Evolutionary conservation across 2,329 filamentous ascomycete species (phyloP).

Genomic region (Aspergillus amoenus): DNA sequence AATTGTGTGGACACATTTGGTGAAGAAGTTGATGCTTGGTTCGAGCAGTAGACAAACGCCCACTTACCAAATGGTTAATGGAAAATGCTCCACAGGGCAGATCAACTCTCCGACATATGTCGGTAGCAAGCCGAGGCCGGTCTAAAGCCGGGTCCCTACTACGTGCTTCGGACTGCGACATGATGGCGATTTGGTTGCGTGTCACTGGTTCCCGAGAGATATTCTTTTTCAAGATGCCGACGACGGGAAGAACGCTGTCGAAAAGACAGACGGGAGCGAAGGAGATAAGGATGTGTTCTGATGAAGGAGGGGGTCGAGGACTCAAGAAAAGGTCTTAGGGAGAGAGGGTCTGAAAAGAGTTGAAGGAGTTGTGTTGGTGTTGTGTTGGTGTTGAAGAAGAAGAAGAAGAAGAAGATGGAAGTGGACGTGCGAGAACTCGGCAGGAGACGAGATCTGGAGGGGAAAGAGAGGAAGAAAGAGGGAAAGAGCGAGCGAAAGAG

Average conservation of each 20-base stretch:
- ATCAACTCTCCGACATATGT: constrained; percentile 26
- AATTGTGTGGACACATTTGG: neutral
- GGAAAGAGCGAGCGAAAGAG: neutral
- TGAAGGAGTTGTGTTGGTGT: neutral
- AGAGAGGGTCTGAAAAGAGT: neutral
- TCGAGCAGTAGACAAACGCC: neutral
- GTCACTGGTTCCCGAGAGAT: neutral
- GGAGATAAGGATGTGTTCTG: neutral
- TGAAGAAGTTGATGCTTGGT: neutral
- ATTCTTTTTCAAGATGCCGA: neutral
- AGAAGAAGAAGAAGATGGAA: neutral
- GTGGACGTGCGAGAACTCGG: neutral
- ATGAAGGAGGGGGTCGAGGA: neutral
- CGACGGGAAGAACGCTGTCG: neutral
- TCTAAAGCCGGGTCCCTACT: constrained; percentile 25
- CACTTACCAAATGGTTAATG: constrained; percentile 26
- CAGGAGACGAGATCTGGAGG: neutral
- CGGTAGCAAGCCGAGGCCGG: constrained; percentile 16
- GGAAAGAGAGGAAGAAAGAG: neutral
- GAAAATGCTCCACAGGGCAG: constrained; percentile 23
- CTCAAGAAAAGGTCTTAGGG: neutral
- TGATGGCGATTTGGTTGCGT: neutral
- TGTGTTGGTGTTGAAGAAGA: neutral
- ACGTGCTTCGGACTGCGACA: neutral
- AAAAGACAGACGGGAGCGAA: neutral